Evolutionary conservation across 768 basidiomycete genomes (phyloP).

Genomic region (Rhodotorula kratochvilovae): DNA sequence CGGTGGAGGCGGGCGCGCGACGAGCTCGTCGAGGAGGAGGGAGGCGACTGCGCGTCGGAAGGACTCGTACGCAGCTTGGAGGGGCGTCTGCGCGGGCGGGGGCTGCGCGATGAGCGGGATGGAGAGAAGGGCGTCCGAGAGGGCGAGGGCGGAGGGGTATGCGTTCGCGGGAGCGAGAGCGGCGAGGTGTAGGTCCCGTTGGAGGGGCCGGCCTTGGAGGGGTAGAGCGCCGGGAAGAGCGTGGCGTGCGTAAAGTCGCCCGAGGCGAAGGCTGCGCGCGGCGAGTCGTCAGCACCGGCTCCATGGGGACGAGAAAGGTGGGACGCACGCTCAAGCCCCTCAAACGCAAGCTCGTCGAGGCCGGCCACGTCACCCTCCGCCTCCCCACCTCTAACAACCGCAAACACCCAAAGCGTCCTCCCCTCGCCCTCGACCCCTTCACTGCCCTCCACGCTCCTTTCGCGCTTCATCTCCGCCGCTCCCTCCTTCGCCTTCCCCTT

Average conservation of each 20-base stretch:
- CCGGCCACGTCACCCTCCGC: not conserved
- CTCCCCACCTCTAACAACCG: constrained; percentile 21
- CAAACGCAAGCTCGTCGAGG: not conserved
- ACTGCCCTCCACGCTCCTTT: not conserved
- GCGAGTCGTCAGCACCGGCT: not conserved
- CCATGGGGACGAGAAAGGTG: not conserved
- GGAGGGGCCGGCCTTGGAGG: not conserved
- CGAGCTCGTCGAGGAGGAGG: constrained; percentile 9
- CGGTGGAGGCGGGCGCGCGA: not conserved
- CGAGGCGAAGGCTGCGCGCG: constrained; percentile 5
- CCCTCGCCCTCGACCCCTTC: constrained; percentile 2
- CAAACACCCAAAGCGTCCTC: constrained; percentile 25
- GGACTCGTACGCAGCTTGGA: constrained; percentile 5
- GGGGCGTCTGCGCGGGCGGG: not conserved
- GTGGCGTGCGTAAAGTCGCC: constrained; percentile 44
- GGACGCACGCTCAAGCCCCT: not conserved
- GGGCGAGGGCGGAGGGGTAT: constrained; percentile 43
- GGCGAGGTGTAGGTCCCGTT: constrained; percentile 1
- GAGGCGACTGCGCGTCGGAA: constrained; percentile 13
- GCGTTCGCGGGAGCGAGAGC: constrained; percentile 34
- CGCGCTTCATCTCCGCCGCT: not conserved
- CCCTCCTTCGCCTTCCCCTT: not conserved
- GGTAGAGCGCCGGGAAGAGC: constrained; percentile 39
- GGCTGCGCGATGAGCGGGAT: not conserved
- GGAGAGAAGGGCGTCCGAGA: constrained; percentile 45